A percentile compares a stretch with the other conserved stretches of the same genome.
phyloP scores from a whole-genome alignment of 1,284 basidiomycete species.

The Moesziomyces globuligerus region DNA sequence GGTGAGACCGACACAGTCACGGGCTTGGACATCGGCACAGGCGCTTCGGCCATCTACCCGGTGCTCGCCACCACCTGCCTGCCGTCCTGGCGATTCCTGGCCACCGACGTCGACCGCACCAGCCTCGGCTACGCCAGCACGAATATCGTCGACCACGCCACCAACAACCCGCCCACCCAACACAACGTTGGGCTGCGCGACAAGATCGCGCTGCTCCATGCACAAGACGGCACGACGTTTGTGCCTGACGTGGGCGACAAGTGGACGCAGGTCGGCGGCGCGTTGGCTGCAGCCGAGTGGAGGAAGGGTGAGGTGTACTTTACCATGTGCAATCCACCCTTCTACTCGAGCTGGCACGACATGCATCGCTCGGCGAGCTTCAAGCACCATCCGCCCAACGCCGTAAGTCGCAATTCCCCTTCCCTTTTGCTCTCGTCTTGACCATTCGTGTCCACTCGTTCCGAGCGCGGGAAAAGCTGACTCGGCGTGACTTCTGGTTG shows the following conservation, averaged over 20 bases:
- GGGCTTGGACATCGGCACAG: constrained; percentile 35
- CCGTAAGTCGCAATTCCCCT: constrained; percentile 16
- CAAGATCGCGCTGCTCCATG: constrained; percentile 71
- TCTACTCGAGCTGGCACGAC: constrained; percentile 80
- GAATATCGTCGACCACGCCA: constrained; percentile 74
- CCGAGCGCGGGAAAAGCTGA: background rate
- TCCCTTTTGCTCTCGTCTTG: no score
- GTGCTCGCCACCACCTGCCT: constrained; percentile 72
- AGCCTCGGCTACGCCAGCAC: constrained; percentile 29
- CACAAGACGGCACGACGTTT: constrained; percentile 70
- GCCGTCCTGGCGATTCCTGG: constrained; percentile 22
- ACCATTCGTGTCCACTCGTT: no score
- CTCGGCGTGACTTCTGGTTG: background rate
- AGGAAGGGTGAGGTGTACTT: constrained; percentile 69
- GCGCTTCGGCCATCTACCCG: constrained; percentile 78
- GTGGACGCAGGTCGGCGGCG: background rate
- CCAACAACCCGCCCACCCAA: no score
- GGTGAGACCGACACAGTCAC: background rate
- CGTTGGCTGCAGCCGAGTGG: background rate
- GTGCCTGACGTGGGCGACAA: constrained; percentile 68
- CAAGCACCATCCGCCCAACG: constrained; percentile 32
- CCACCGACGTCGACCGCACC: constrained; percentile 34
- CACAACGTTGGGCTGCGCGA: constrained; percentile 72
- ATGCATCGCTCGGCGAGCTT: constrained; percentile 67
- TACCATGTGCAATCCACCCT: constrained; percentile 95